Base-by-base conservation (phyloP, 257 asterid species). In the Solanum corneliomulleri region DNA sequence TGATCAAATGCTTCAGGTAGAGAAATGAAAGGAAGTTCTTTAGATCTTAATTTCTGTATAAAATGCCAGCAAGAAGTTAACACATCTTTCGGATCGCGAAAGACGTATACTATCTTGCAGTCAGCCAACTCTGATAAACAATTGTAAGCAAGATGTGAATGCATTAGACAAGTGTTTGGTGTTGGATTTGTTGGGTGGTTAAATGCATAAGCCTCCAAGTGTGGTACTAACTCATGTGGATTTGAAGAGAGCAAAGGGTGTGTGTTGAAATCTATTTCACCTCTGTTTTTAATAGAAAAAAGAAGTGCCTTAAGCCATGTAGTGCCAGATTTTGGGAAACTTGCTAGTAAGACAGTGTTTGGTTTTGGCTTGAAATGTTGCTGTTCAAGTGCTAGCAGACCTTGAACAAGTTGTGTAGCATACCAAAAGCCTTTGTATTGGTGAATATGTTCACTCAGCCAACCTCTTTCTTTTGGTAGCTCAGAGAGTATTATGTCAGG, bases 51-150 rank as follows among this genome's bases (percentile, higher is more conserved):
- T 87, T 86, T 91, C 77, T 91, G 90, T 37, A 88, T 58, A 9
- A 90, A 92, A 69, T 93, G 93, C 94, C 96, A 93, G 6, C 86
- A 86, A 1, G 94, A 92, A 31, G 89, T 70, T 9, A 93, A 81
- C 21, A 93, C 93, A 77, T 93, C 96, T 37, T 92, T 93, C 4
- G 92, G 93, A 23, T 90, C 87, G 8, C 87, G 90, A 84, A 76
- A 84, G 35, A 82, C 81, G 16, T 90, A 90, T 7, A 90, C 83
- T 23, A 90, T 81, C 9, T 89, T 84, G 69, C 90, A 90, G 15
- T 87, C 86, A 4, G 66, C 11, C 64, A 56, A 70, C 7, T 88
- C 76, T 42, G 90, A 86, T 47, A 89, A 60, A 7, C 78, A 87
- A 44, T 23, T 25, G 49, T 25, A 89, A 27, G 90, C 58, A 37